Evolutionary conservation across 331 rosid genomes (phyloP).

Genomic region (Ulmus americana): DNA sequence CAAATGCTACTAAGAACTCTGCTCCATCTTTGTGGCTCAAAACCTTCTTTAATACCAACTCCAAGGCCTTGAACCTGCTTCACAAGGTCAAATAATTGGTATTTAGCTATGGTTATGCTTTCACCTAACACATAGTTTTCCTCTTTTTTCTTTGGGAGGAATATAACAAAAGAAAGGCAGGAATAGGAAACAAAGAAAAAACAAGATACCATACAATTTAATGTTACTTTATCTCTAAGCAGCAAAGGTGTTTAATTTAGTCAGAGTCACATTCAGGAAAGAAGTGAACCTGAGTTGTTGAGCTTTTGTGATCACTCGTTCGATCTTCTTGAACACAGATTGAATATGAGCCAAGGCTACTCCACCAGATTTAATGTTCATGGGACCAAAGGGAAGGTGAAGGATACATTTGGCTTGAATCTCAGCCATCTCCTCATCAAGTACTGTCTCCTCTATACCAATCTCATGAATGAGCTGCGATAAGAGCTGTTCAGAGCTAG

Average conservation of each 20-base stretch:
- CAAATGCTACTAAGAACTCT: constrained; percentile 39
- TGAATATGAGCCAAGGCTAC: constrained; percentile 25
- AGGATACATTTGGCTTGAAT: constrained; percentile 41
- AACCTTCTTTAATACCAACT: constrained; percentile 40
- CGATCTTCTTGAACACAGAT: constrained; percentile 39
- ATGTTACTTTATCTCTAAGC: background rate
- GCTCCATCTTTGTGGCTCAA: constrained; percentile 34
- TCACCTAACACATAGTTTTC: background rate
- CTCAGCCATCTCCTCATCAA: constrained; percentile 50
- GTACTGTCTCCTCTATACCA: constrained; percentile 36
- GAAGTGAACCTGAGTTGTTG: constrained; percentile 37
- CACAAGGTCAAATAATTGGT: background rate
- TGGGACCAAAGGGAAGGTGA: constrained; percentile 36
- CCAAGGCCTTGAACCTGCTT: constrained; percentile 39
- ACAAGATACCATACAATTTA: background rate
- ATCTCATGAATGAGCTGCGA: constrained; percentile 33
- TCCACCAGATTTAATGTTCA: constrained; percentile 15
- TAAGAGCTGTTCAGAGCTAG: constrained; percentile 22
- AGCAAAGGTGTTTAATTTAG: background rate
- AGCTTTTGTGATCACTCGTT: constrained; percentile 37
- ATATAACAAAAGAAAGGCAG: background rate
- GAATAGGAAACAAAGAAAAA: too few species aligned
- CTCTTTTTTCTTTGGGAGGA: background rate
- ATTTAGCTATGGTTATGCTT: background rate
- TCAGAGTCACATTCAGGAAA: background rate